Evolutionary conservation across 345 rosid genomes (phyloP).

Genomic region (Bretschneidera sinensis): DNA sequence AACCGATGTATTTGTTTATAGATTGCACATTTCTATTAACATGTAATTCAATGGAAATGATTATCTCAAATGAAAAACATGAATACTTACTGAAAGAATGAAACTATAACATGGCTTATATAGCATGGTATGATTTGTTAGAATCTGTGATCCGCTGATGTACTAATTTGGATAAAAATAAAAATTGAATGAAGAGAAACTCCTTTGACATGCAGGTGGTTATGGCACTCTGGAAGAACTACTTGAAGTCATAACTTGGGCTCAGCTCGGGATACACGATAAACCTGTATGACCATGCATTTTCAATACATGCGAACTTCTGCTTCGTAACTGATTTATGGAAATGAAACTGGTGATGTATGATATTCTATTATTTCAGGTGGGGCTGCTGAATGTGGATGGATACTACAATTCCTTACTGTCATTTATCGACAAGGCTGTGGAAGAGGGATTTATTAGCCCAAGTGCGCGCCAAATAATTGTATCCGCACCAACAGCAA

Average conservation of each 20-base stretch:
- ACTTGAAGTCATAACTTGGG: conserved; percentile 98
- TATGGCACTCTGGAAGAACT: conserved; percentile 98
- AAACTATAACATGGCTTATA: too few species aligned
- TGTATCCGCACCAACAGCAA: conserved; percentile 83
- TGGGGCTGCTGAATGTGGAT: conserved; percentile 96
- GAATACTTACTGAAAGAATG: neutral
- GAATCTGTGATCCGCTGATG: conserved; percentile 1
- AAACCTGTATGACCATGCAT: conserved; percentile 65
- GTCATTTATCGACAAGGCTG: conserved; percentile 93
- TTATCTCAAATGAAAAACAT: conserved; percentile 11
- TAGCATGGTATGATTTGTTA: conserved; percentile 3
- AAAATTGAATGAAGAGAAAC: conserved; percentile 1
- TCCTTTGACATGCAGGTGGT: conserved; percentile 52
- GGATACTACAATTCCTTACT: conserved; percentile 97
- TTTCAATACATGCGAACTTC: too few species aligned
- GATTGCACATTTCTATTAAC: too few species aligned
- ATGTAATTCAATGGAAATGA: neutral
- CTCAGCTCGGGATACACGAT: conserved; percentile 97
- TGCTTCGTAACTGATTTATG: too few species aligned
- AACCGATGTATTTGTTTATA: too few species aligned
- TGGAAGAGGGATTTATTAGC: conserved; percentile 89
- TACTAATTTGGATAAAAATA: neutral
- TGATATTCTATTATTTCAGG: conserved; percentile 43
- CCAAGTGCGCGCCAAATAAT: conserved; percentile 87
- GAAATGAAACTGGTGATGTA: too few species aligned